Percentiles rank a stretch among this genome's conserved stretches.
Conservation (phyloP, 768 basidiomycete species). For the Dioszegia crocea region DNA sequence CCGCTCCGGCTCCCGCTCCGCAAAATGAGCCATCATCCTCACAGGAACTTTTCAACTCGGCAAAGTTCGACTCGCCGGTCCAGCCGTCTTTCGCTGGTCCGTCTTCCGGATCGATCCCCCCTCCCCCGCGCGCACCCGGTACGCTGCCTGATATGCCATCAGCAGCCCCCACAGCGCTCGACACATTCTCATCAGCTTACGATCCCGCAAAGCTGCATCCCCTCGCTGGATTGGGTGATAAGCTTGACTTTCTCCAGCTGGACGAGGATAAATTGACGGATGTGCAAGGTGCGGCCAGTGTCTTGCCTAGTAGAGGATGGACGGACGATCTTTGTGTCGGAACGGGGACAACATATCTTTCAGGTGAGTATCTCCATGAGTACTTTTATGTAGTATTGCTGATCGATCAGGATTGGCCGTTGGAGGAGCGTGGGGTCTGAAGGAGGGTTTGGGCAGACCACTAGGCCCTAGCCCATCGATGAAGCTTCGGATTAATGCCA, state of each 20-base stretch:
- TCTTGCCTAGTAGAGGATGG: constrained; percentile 93
- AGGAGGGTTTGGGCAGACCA: constrained; percentile 84
- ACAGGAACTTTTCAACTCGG: constrained; percentile 43
- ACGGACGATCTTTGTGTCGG: constrained; percentile 99
- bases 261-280: constrained; percentile 94
- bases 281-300: constrained; percentile 81
- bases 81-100: constrained; percentile 19
- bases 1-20: constrained; percentile 17
- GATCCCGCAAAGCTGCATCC: constrained; percentile 93
- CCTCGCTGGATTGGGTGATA: constrained; percentile 84
- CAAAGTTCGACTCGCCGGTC: constrained; percentile 33
- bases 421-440: constrained; percentile 92
- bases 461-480: constrained; percentile 41
- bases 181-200: constrained; percentile 75
- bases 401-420: constrained; percentile 75
- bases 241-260: constrained; percentile 89
- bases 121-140: constrained; percentile 12
- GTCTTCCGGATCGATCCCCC: constrained; percentile 8
- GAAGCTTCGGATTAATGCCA: constrained; percentile 87
- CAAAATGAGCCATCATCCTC: constrained; percentile 20
- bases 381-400: constrained; percentile 56
- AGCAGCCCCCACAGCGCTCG: constrained; percentile 66
- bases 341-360: constrained; percentile 96
- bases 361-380: constrained; percentile 72
- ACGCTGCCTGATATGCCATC: constrained; percentile 4